Evolutionary conservation across 2,329 filamentous ascomycete genomes (phyloP), one percentile per base, ranked within the genome.

Genomic region (Cordyceps cateniannulata): DNA sequence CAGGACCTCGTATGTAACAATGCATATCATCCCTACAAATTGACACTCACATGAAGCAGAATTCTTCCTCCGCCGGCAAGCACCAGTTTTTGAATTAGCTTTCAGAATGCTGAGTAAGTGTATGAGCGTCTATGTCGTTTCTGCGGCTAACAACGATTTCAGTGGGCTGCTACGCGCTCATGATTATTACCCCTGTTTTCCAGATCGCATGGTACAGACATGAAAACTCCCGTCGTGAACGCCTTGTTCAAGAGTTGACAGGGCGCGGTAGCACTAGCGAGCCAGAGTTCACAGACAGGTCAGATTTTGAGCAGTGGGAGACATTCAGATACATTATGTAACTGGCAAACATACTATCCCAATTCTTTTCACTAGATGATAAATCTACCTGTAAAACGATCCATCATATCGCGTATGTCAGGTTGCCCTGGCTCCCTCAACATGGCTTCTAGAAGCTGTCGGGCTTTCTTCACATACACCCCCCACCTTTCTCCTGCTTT

Each of bases 331-430:
- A 45, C 25, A 49, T 47, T 18, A 55, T 40, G 35, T 44, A 47
- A 47, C 9, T 48, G 20, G 6, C 22, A 6, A 18, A 12, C 2
- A 48, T 48, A 48, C 4, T 4, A 48, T 48, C 45, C 3, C 20
- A 25, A 48, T 6, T 24, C 9, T 20, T 48, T 24, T 3, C 5
- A 38, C 53, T 56, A 64, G 18, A 64, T 63, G 3, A 64, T 51
- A 35, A 64, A 64, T 35, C 63, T 49, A 16, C 63, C 63, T 5
- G 63, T 62, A 29, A 63, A 38, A 16, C 59, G 48, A 44, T 64
- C 63, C 63, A 64, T 64, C 16, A 49, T 52, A 32, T 50, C 44
- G 20, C 61, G 54, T 44, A 63, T 59, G 49, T 64, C 63, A 24
- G 62, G 38, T 22, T 27, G 40, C 4, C 35, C 35, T 38, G 58